A percentile compares a stretch with the other conserved stretches of the same genome.
Evolutionary conservation across 2,329 filamentous ascomycete genomes (phyloP).

Genomic region (Xylaria sp.): DNA sequence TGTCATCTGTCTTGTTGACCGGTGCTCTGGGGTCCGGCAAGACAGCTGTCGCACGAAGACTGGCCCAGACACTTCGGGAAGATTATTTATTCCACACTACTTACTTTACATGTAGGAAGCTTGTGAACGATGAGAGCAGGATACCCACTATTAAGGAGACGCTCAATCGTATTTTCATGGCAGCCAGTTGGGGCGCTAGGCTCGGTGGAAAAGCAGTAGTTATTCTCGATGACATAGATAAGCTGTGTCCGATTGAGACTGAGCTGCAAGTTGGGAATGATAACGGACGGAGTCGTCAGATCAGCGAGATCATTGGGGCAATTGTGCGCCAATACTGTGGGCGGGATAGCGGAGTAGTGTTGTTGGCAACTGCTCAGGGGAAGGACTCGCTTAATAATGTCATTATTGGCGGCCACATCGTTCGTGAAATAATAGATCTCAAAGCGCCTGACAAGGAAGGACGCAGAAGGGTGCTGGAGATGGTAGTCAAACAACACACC

Average conservation of each 20-base stretch:
- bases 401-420: slow-evolving; percentile 89
- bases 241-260: slow-evolving; percentile 91
- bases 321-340: slow-evolving; percentile 87
- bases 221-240: slow-evolving; percentile 92
- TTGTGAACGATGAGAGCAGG: slow-evolving; percentile 91
- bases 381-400: slow-evolving; percentile 94
- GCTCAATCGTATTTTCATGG: slow-evolving; percentile 83
- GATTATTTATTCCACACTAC: slow-evolving; percentile 82
- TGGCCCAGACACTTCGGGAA: slow-evolving; percentile 78
- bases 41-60: slow-evolving; percentile 78
- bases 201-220: slow-evolving; percentile 86
- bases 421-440: slow-evolving; percentile 88
- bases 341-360: slow-evolving; percentile 80
- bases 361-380: slow-evolving; percentile 89
- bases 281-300: slow-evolving; percentile 89
- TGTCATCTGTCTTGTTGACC: slow-evolving; percentile 89
- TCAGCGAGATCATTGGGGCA: slow-evolving; percentile 88
- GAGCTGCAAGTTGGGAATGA: slow-evolving; percentile 94
- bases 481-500: slow-evolving; percentile 72
- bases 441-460: slow-evolving; percentile 95
- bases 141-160: slow-evolving; percentile 93
- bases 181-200: slow-evolving; percentile 89
- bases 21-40: slow-evolving; percentile 93
- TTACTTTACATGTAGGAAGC: slow-evolving; percentile 86
- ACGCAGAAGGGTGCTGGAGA: slow-evolving; percentile 83